Conservation (phyloP, 2,329 filamentous ascomycete species). For the Falciphora oryzae region DNA sequence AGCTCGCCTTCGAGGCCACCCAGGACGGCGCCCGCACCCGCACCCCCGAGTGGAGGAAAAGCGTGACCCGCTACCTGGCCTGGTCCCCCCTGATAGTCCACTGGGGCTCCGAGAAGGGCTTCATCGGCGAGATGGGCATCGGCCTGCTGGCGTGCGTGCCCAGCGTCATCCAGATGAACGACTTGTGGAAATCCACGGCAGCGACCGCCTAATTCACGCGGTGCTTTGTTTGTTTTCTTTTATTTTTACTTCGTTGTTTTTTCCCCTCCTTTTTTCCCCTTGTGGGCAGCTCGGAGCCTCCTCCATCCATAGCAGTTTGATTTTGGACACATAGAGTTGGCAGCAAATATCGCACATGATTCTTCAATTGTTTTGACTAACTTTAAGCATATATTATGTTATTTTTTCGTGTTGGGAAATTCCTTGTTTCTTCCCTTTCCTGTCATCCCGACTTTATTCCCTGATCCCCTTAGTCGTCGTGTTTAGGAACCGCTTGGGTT, state of each 20-base stretch:
- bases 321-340: background rate
- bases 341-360: background rate
- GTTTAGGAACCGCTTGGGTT: background rate
- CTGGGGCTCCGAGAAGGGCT: constrained; percentile 67
- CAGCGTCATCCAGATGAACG: constrained; percentile 37
- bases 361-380: background rate
- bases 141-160: constrained; percentile 39
- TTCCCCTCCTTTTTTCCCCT: background rate
- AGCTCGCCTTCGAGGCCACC: constrained; percentile 47
- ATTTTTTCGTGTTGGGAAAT: background rate
- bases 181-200: constrained; percentile 37
- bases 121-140: constrained; percentile 35
- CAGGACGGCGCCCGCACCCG: constrained; percentile 34
- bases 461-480: background rate
- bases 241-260: background rate
- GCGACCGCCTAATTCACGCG: background rate
- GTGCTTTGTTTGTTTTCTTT: background rate
- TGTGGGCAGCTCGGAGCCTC: background rate
- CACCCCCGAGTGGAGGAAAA: constrained; percentile 53
- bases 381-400: background rate
- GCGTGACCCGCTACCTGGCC: constrained; percentile 62
- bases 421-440: background rate
- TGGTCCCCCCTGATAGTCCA: constrained; percentile 82
- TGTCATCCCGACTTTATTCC: background rate
- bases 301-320: background rate